Percentiles rank a stretch among this genome's conserved stretches.
These are phyloP conservation scores for Verticillium isaacii DNA, from an alignment of 2,329 filamentous ascomycete genomes.

Conservation along the genomic window DNA sequence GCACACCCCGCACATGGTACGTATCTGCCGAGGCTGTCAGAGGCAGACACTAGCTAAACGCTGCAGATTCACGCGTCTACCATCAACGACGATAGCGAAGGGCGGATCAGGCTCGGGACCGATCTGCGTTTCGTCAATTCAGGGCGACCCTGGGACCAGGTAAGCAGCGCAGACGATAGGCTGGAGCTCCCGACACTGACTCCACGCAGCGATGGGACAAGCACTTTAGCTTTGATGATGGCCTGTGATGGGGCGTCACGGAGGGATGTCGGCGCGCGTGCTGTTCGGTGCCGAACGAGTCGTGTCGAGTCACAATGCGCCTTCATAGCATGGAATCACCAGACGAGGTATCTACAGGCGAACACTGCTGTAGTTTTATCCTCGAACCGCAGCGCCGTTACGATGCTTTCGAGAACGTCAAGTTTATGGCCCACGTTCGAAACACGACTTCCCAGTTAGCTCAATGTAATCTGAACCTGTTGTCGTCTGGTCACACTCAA, in stretches of 20 bases:
- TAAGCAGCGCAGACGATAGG: neutral
- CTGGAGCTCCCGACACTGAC: neutral
- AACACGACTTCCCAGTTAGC: too few relatives aligned
- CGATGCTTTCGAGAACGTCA: too few relatives aligned
- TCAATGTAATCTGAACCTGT: too few relatives aligned
- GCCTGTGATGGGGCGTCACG: neutral
- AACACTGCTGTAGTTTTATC: too few relatives aligned
- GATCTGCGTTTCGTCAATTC: conserved; percentile 52
- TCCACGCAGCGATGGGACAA: neutral
- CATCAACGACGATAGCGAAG: conserved; percentile 45
- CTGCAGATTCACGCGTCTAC: conserved; percentile 52
- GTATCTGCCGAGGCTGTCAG: neutral
- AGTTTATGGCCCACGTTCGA: too few relatives aligned
- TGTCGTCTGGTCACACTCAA: too few relatives aligned
- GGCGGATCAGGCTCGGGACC: conserved; percentile 49
- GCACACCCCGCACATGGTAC: conserved; percentile 29
- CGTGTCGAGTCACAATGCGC: too few relatives aligned
- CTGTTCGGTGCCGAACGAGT: too few relatives aligned
- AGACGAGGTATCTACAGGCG: too few relatives aligned
- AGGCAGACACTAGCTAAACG: neutral
- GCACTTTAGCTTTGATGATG: neutral
- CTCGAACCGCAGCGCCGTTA: too few relatives aligned
- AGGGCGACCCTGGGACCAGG: conserved; percentile 2
- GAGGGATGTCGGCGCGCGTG: neutral
- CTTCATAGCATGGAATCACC: too few relatives aligned